phyloP scores from a whole-genome alignment of 306 rosid species.

The Cicer judaicum region DNA sequence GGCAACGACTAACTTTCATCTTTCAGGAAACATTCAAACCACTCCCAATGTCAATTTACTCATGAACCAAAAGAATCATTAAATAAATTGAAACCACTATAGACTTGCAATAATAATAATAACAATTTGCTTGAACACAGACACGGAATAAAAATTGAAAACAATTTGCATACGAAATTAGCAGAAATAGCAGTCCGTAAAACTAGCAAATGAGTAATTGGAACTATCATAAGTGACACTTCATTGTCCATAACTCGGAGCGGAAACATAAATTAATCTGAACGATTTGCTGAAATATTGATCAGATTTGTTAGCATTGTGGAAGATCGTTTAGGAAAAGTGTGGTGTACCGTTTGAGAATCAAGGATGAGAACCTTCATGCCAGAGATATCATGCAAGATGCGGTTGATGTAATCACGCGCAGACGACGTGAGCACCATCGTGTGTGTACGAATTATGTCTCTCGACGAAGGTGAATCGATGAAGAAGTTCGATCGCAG shows the following conservation, averaged over 20 bases:
- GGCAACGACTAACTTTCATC: conserved; percentile 5
- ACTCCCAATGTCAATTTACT: neutral
- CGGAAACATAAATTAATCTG: neutral
- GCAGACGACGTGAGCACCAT: conserved; percentile 78
- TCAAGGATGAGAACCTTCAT: conserved; percentile 97
- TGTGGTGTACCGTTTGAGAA: conserved; percentile 77
- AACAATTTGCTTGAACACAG: neutral
- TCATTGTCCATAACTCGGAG: neutral
- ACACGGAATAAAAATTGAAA: neutral
- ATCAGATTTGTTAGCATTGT: conserved; percentile 30
- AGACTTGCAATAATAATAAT: neutral
- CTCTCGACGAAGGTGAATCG: conserved; percentile 27
- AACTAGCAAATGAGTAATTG: conserved; percentile 1
- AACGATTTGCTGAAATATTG: neutral
- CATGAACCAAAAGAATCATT: neutral
- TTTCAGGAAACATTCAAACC: conserved; percentile 24
- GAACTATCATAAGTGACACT: conserved; percentile 34
- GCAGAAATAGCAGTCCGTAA: conserved; percentile 4
- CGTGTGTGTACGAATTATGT: conserved; percentile 23
- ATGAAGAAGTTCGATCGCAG: conserved; percentile 10
- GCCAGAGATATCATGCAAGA: conserved; percentile 97
- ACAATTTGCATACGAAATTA: neutral
- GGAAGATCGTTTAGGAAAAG: conserved; percentile 23
- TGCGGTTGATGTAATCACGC: conserved; percentile 87
- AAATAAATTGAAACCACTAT: conserved; percentile 5